phyloP scores from a whole-genome alignment of 495 filamentous ascomycete species.

The Tuber magnatum region DNA sequence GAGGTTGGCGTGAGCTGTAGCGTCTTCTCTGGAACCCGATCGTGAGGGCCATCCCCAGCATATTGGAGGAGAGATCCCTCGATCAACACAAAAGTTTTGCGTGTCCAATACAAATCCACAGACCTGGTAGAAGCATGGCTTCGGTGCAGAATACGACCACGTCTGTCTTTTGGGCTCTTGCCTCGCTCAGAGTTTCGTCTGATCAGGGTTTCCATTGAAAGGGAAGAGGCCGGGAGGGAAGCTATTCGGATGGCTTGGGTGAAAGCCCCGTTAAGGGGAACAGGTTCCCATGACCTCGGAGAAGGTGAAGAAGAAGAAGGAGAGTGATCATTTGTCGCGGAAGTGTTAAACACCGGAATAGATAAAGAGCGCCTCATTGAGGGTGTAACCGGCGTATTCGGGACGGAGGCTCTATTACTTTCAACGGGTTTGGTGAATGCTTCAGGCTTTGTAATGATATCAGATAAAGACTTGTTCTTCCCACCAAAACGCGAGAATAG shows the following conservation, averaged over 20 bases:
- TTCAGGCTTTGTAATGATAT: constrained; percentile 35
- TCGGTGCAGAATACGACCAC: constrained; percentile 47
- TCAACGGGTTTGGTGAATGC: constrained; percentile 24
- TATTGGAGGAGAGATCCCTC: constrained; percentile 86
- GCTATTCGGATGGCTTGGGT: constrained; percentile 64
- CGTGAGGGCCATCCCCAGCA: constrained; percentile 66
- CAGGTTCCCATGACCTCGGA: constrained; percentile 41
- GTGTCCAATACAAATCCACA: constrained; percentile 65
- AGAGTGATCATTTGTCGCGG: constrained; percentile 11
- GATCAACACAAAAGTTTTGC: constrained; percentile 75
- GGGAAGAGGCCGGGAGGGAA: constrained; percentile 49
- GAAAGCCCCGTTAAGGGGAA: constrained; percentile 84
- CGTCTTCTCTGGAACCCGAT: constrained; percentile 80
- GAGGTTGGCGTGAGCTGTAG: constrained; percentile 75
- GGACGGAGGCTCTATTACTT: constrained; percentile 31
- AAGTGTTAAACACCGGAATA: constrained; percentile 24
- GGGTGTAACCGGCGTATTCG: constrained; percentile 32
- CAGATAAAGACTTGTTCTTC: constrained; percentile 36
- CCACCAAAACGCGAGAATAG: constrained; percentile 39
- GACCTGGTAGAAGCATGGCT: constrained; percentile 55
- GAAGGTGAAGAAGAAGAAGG: constrained; percentile 23
- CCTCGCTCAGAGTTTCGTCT: constrained; percentile 49
- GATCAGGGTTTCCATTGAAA: constrained; percentile 55
- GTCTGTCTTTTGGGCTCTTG: constrained; percentile 28
- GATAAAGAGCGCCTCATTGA: constrained; percentile 29